Conservation (phyloP, 225 moss, liverwort and hornwort species). For the Climacium dendroides region DNA sequence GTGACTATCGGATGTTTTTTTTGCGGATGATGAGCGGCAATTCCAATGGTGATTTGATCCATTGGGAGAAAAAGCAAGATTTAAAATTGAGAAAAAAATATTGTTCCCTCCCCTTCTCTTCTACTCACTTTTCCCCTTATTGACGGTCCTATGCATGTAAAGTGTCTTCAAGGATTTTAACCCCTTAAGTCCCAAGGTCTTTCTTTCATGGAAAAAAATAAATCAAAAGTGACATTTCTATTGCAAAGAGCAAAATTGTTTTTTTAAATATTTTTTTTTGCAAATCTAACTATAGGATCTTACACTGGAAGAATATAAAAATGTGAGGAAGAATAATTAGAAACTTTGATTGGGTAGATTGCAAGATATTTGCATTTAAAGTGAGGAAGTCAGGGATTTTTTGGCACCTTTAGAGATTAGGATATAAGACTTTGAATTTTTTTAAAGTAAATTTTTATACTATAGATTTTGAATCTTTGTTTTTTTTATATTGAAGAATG, state of each 20-base stretch:
- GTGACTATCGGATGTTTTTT: neutral
- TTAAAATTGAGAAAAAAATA: too few species aligned
- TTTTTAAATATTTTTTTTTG: accelerated
- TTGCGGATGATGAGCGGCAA: neutral
- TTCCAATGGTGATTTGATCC: neutral
- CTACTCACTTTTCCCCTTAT: neutral
- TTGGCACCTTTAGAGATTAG: neutral
- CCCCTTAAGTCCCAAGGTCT: too few species aligned
- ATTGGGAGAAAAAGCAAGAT: neutral
- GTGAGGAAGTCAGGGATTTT: too few species aligned
- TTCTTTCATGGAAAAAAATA: neutral
- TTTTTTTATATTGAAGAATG: neutral
- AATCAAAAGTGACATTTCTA: accelerated
- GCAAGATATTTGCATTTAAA: neutral
- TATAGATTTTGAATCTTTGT: neutral
- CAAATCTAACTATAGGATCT: accelerated
- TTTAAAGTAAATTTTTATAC: accelerated
- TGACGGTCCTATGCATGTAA: neutral
- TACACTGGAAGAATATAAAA: too few species aligned
- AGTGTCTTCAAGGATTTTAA: neutral
- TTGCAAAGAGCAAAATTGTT: neutral
- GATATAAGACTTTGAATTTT: neutral
- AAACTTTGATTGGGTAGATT: accelerated
- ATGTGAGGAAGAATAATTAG: neutral
- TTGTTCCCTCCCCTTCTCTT: accelerated